Evolutionary conservation across 2,329 filamentous ascomycete species (phyloP).

Genomic region (Zymoseptoria brevis): DNA sequence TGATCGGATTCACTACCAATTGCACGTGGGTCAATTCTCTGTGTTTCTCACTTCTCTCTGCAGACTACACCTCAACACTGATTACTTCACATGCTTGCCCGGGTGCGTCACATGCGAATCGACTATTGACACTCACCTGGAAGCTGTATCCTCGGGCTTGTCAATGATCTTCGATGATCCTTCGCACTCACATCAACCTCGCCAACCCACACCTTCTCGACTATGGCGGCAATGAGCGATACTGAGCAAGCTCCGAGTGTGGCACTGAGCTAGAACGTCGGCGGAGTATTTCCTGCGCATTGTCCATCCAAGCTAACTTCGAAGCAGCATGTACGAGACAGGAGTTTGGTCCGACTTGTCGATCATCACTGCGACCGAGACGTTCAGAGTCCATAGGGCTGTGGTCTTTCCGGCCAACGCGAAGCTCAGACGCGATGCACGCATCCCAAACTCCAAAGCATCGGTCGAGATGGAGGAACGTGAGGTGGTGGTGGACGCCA

Average conservation of each 20-base stretch:
- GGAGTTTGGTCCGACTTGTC: constrained; percentile 5
- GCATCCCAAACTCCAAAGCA: too few species aligned
- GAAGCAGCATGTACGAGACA: constrained; percentile 3
- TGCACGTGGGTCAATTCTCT: neutral
- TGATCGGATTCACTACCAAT: neutral
- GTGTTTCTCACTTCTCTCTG: neutral
- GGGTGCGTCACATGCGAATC: neutral
- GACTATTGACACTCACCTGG: neutral
- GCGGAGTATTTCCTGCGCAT: too few species aligned
- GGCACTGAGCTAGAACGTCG: neutral
- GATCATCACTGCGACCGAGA: constrained; percentile 1
- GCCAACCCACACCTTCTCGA: neutral
- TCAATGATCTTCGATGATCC: neutral
- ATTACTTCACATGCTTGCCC: too few species aligned
- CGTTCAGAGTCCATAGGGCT: constrained; percentile 5
- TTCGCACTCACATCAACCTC: neutral
- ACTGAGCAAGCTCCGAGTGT: neutral
- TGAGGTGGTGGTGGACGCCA: neutral
- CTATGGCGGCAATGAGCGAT: neutral
- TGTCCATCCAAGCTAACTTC: neutral
- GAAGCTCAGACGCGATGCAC: constrained; percentile 1
- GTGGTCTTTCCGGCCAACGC: neutral
- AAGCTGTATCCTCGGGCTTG: neutral
- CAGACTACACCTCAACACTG: neutral
- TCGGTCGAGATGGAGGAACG: too few species aligned